These are phyloP conservation scores for Apiotrichum sp. DNA, from an alignment of 1,284 basidiomycete genomes.

Conservation along the genomic window DNA sequence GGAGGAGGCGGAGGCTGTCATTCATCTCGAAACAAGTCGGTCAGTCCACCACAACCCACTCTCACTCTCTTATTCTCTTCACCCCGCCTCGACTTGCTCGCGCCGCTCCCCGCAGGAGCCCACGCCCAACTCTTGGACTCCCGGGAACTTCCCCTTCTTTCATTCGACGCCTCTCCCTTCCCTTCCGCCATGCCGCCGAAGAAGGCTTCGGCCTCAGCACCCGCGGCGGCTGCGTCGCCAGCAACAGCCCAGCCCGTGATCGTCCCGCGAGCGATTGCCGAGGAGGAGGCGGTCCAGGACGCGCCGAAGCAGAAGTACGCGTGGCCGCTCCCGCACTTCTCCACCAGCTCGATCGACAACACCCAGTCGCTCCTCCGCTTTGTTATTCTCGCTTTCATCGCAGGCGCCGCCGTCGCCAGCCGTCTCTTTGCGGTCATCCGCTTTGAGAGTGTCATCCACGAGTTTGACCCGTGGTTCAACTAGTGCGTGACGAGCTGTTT, in stretches of 20 bases:
- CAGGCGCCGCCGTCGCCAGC: slow-evolving; percentile 87
- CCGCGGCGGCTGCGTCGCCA: not conserved
- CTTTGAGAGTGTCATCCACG: slow-evolving; percentile 98
- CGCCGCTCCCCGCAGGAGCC: not conserved
- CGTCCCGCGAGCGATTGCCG: not conserved
- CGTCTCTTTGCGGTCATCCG: slow-evolving; percentile 96
- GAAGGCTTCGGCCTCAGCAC: not conserved
- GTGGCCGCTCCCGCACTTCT: slow-evolving; percentile 42
- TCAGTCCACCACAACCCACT: too few species aligned
- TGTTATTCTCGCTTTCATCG: slow-evolving; percentile 77
- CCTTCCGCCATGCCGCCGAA: slow-evolving; percentile 3
- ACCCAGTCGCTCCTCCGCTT: slow-evolving; percentile 78
- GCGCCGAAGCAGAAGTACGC: slow-evolving; percentile 22
- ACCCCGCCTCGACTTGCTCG: too few species aligned
- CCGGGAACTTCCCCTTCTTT: not conserved
- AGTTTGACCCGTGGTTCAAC: slow-evolving; percentile 56
- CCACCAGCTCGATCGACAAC: slow-evolving; percentile 64
- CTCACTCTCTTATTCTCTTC: too few species aligned
- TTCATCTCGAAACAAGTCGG: too few species aligned
- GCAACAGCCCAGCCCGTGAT: not conserved
- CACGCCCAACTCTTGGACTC: slow-evolving; percentile 2
- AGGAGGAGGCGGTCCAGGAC: too few species aligned
- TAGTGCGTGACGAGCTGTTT: slow-evolving; percentile 6
- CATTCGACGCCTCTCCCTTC: not conserved
- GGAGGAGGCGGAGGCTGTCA: too few species aligned